These are phyloP conservation scores for Lasiodiplodia hormozganensis DNA, from an alignment of 2,329 filamentous ascomycete species.

Conservation along the genomic window DNA sequence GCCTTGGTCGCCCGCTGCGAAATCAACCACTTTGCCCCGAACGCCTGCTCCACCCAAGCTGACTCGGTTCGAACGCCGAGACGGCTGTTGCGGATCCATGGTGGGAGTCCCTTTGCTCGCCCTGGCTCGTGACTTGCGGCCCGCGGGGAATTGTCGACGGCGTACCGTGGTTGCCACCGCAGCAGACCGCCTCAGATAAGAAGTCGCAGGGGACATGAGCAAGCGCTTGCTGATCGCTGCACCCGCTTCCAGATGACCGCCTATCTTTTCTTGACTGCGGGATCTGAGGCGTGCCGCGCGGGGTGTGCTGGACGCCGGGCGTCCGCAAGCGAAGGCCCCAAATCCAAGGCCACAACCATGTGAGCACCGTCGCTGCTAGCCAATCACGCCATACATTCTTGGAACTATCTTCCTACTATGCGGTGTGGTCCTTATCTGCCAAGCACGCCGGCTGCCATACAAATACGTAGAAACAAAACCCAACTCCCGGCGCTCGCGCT, in stretches of 20 bases:
- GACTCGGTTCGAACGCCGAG: conserved; percentile 18
- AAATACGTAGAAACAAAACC: not conserved
- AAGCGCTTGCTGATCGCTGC: conserved; percentile 8
- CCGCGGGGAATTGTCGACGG: not conserved
- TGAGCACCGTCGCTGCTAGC: not conserved
- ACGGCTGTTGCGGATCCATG: conserved; percentile 22
- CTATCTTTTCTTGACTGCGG: conserved; percentile 12
- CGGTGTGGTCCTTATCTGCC: conserved; percentile 8
- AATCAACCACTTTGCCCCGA: not conserved
- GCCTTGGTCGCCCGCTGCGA: conserved; percentile 7
- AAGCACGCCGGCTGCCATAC: conserved; percentile 7
- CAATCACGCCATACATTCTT: conserved; percentile 23
- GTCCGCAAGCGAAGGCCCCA: conserved; percentile 16
- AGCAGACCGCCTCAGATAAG: conserved; percentile 23
- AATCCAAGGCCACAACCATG: conserved; percentile 10
- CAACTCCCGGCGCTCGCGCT: conserved; percentile 13
- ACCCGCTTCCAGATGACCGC: conserved; percentile 18
- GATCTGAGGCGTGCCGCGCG: conserved; percentile 10
- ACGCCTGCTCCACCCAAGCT: not conserved
- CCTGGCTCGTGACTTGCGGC: not conserved
- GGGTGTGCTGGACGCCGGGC: conserved; percentile 13
- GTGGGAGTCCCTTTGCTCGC: not conserved
- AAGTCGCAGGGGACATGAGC: not conserved
- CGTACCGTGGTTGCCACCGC: conserved; percentile 2
- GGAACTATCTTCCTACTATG: conserved; percentile 22